Conservation (phyloP, 2,329 filamentous ascomycete genomes). For the Beauveria australis region DNA sequence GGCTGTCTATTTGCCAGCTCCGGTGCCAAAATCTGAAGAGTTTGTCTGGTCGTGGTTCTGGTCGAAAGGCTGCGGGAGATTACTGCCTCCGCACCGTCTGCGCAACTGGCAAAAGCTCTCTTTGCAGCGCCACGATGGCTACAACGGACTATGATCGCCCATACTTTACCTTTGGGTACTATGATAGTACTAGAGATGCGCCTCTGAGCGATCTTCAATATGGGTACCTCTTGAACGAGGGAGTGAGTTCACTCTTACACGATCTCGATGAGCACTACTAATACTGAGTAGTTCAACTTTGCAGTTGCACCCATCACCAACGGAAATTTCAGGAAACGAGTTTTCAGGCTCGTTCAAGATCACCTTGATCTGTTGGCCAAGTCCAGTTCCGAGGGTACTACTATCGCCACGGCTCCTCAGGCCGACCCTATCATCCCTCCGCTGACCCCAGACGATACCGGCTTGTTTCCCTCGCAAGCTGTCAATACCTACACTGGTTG, state of each 20-base stretch:
- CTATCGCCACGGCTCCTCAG: conserved; percentile 35
- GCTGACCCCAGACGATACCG: conserved; percentile 72
- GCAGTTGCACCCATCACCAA: conserved; percentile 74
- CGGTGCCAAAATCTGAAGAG: neutral
- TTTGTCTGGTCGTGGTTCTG: neutral
- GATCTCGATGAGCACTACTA: conserved; percentile 13
- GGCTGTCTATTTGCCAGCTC: neutral
- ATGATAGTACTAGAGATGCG: conserved; percentile 55
- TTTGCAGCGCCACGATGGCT: neutral
- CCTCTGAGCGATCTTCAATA: conserved; percentile 58
- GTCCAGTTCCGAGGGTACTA: conserved; percentile 28
- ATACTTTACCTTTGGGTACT: conserved; percentile 65
- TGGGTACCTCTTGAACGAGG: conserved; percentile 57
- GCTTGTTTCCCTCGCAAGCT: conserved; percentile 57
- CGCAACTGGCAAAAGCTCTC: conserved; percentile 15
- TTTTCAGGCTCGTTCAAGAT: conserved; percentile 52
- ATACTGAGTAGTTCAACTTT: conserved; percentile 60
- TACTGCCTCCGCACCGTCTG: neutral
- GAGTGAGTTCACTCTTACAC: conserved; percentile 42
- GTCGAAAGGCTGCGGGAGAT: neutral
- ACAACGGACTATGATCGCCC: conserved; percentile 23
- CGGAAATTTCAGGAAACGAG: conserved; percentile 58
- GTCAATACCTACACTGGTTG: conserved; percentile 70
- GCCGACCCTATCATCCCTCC: conserved; percentile 55
- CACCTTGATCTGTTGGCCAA: conserved; percentile 43